phyloP scores from a whole-genome alignment of 768 basidiomycete genomes.

The Russula dissimulans region DNA sequence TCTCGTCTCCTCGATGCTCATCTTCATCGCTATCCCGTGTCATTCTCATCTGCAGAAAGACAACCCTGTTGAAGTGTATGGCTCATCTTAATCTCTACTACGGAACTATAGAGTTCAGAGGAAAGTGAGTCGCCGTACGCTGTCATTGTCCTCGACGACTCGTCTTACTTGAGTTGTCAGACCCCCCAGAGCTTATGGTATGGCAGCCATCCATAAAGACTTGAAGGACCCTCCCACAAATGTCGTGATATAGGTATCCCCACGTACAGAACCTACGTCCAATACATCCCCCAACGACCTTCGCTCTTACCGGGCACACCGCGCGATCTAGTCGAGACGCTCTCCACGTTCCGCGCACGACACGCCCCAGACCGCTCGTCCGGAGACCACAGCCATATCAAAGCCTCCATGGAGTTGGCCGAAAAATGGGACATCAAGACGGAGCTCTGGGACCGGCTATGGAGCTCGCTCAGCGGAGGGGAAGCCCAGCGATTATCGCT shows the following conservation, averaged over 20 bases:
- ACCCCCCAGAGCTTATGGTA: constrained; percentile 42
- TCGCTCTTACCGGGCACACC: constrained; percentile 81
- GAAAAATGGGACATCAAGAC: constrained; percentile 56
- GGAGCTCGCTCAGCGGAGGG: constrained; percentile 77
- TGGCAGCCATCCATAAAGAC: constrained; percentile 11
- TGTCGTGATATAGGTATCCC: constrained; percentile 49
- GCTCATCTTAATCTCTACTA: constrained; percentile 68
- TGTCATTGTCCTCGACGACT: not conserved
- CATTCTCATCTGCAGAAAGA: constrained; percentile 36
- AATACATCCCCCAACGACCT: constrained; percentile 84
- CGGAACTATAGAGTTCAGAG: constrained; percentile 55
- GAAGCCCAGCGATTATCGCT: constrained; percentile 79
- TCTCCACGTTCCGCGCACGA: constrained; percentile 44
- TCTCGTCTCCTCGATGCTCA: not conserved
- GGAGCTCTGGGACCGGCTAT: constrained; percentile 69
- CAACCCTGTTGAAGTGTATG: constrained; percentile 76
- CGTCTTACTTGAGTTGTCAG: constrained; percentile 25
- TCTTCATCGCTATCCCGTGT: not conserved
- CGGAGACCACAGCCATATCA: constrained; percentile 18
- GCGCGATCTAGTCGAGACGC: constrained; percentile 51
- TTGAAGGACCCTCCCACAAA: not conserved
- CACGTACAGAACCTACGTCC: constrained; percentile 63
- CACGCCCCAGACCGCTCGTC: constrained; percentile 23
- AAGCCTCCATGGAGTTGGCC: constrained; percentile 41
- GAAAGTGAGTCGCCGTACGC: constrained; percentile 40